Evolutionary conservation across 257 asterid genomes (phyloP).

Genomic region (Nicotiana obtusifolia): DNA sequence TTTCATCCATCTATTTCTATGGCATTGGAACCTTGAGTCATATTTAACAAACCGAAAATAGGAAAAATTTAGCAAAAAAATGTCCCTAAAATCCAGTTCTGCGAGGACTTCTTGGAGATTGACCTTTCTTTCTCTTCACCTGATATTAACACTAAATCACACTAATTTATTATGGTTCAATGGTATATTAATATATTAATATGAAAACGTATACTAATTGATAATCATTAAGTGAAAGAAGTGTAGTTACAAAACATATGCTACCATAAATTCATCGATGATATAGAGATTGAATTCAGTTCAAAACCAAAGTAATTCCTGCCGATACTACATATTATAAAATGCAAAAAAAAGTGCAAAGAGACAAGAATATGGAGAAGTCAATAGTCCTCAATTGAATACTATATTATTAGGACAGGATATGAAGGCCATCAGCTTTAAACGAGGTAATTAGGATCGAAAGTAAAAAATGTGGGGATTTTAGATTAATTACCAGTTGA

Average conservation of each 20-base stretch:
- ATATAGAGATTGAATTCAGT: background rate
- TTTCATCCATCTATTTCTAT: background rate
- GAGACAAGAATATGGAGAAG: too few relatives aligned
- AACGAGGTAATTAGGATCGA: background rate
- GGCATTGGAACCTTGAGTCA: background rate
- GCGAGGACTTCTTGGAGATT: too few relatives aligned
- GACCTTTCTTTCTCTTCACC: too few relatives aligned
- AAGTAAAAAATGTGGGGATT: background rate
- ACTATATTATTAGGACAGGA: background rate
- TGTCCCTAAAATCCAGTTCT: too few relatives aligned
- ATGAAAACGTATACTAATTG: too few relatives aligned
- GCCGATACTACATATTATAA: background rate
- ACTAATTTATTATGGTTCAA: too few relatives aligned
- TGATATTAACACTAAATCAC: too few relatives aligned
- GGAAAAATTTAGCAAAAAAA: background rate
- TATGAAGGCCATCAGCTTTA: constrained; percentile 11
- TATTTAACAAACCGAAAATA: background rate
- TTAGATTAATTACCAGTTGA: background rate
- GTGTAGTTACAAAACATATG: too few relatives aligned
- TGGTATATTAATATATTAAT: too few relatives aligned
- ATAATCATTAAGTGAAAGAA: too few relatives aligned
- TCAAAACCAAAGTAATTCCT: background rate
- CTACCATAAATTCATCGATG: too few relatives aligned
- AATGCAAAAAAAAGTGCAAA: too few relatives aligned
- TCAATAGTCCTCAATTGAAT: background rate